phyloP scores from a whole-genome alignment of 1,139 yeast species.

The Suhomyces maxii region DNA sequence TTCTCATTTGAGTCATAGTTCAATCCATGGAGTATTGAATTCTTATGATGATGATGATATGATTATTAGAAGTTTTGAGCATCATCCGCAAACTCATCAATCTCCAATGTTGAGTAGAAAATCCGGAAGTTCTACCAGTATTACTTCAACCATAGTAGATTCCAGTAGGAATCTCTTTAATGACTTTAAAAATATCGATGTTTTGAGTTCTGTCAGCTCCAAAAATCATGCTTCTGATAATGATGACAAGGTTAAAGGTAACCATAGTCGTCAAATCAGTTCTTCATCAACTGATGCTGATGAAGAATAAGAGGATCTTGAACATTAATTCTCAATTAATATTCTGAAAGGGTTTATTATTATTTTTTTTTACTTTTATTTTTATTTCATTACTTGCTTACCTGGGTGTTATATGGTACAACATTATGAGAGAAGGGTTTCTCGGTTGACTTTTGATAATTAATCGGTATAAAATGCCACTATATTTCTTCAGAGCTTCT shows the following conservation, averaged over 20 bases:
- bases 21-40: conserved; percentile 21
- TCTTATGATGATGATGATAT: conserved; percentile 59
- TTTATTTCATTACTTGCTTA: conserved; percentile 5
- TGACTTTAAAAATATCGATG: conserved; percentile 20
- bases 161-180: conserved; percentile 22
- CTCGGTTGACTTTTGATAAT: conserved; percentile 3
- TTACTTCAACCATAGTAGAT: conserved; percentile 9
- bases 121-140: conserved; percentile 7
- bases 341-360: neutral
- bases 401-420: conserved; percentile 6
- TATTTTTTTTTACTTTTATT: conserved; percentile 1
- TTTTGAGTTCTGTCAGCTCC: conserved; percentile 9
- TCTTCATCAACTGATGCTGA: conserved; percentile 9
- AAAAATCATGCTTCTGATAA: conserved; percentile 6
- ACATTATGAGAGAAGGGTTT: conserved; percentile 2
- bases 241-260: conserved; percentile 1
- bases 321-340: too few species aligned
- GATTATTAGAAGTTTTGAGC: conserved; percentile 46
- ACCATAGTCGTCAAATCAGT: conserved; percentile 1
- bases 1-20: conserved; percentile 10
- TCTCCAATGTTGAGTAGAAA: conserved; percentile 14
- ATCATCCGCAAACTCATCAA: conserved; percentile 23
- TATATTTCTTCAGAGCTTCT: neutral
- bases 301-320: neutral
- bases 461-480: neutral